Conservation (phyloP, 306 rosid genomes). For the Trifolium dubium region DNA sequence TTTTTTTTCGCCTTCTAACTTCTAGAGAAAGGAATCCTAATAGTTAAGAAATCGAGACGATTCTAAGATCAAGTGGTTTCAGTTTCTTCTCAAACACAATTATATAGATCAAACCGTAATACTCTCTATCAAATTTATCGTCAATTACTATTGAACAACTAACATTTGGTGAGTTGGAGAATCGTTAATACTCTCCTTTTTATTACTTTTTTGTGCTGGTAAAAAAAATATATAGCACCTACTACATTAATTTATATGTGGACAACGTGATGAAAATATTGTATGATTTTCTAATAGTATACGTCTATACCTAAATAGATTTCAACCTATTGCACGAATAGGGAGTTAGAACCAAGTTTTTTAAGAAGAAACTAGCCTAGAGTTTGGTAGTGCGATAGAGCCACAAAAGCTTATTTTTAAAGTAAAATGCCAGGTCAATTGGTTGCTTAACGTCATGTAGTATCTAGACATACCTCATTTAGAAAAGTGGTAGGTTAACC, state of each 20-base stretch:
- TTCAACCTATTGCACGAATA: constrained; percentile 57
- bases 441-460: constrained; percentile 57
- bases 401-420: constrained; percentile 61
- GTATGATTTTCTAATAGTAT: constrained; percentile 34
- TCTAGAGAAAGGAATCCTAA: too few relatives aligned
- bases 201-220: too few relatives aligned
- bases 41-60: too few relatives aligned
- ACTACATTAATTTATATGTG: constrained; percentile 16
- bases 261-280: constrained; percentile 25
- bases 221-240: constrained; percentile 21
- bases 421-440: constrained; percentile 47
- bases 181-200: too few relatives aligned
- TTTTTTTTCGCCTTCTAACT: too few relatives aligned
- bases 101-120: too few relatives aligned
- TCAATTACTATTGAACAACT: too few relatives aligned
- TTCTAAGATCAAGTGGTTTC: too few relatives aligned
- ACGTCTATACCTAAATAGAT: constrained; percentile 43
- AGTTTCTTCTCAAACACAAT: too few relatives aligned
- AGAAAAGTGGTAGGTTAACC: constrained; percentile 58
- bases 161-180: too few relatives aligned
- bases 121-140: too few relatives aligned
- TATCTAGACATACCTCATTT: constrained; percentile 49
- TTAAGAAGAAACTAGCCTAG: constrained; percentile 44
- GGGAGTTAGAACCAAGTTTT: constrained; percentile 35
- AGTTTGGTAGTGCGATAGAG: constrained; percentile 66